These are phyloP conservation scores for Biscogniauxia sp. DNA, from an alignment of 2,329 filamentous ascomycete species.

Conservation along the genomic window DNA sequence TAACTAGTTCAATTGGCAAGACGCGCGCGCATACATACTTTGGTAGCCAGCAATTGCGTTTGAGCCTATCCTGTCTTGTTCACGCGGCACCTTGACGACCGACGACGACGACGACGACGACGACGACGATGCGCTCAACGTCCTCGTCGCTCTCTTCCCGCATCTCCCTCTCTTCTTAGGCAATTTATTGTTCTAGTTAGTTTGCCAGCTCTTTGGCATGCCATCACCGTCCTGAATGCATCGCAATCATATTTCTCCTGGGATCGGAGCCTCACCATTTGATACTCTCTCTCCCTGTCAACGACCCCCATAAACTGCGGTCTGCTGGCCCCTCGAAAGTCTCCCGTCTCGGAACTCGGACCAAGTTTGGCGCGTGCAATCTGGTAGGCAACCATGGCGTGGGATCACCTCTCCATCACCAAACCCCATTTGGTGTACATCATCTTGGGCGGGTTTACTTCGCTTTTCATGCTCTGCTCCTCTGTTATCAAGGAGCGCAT, in stretches of 20 bases:
- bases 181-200: constrained; percentile 3
- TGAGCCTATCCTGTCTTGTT: background rate
- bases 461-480: constrained; percentile 96
- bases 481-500: constrained; percentile 97
- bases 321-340: constrained; percentile 5
- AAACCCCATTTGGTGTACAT: constrained; percentile 97
- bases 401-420: constrained; percentile 81
- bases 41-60: background rate
- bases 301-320: constrained; percentile 22
- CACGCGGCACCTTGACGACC: background rate
- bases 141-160: background rate
- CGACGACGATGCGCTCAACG: background rate
- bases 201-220: constrained; percentile 26
- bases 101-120: too few species aligned
- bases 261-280: constrained; percentile 22
- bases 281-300: constrained; percentile 25
- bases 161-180: background rate
- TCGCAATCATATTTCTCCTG: constrained; percentile 24
- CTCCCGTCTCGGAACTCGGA: constrained; percentile 5
- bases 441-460: constrained; percentile 96
- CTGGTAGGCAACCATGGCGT: constrained; percentile 57
- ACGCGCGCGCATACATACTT: background rate
- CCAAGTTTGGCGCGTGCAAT: constrained; percentile 9
- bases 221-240: constrained; percentile 32
- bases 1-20: constrained; percentile 3